Base-by-base conservation (phyloP, 2,329 filamentous ascomycete genomes). In the Albifimbria verrucaria region DNA sequence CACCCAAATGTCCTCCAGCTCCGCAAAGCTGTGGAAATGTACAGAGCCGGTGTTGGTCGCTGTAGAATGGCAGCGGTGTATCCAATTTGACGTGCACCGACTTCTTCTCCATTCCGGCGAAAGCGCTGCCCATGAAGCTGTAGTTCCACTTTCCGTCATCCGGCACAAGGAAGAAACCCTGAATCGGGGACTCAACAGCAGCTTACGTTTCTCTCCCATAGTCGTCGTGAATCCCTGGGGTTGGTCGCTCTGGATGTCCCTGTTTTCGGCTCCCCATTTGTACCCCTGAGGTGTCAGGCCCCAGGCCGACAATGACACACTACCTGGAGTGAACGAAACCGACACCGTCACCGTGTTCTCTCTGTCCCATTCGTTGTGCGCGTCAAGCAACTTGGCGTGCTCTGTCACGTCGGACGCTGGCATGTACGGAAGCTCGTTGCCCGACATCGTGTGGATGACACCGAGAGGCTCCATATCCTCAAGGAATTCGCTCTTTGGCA, bases 191-290 rank as follows among this genome's bases (percentile, higher is more conserved):
- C 90, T 95, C 50, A 99, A 82, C 24, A 99, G 77, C 52, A 99
- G 77, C 76, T 99, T 96, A 62, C 91, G 92, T 77, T 97, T 97
- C 72, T 95, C 89, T 50, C 94, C 94, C 83, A 97, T 96, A 54
- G 78, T 85, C 23, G 91, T 95, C 53, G 86, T 87, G 77, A 99
- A 99, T 39, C 95, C 95, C 59, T 92, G 88, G 0, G 95, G 94
- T 70, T 96, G 91, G 70, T 99, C 94, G 57, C 90, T 96, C 62
- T 88, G 87, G 52, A 86, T 85, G 73, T 99, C 95, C 73, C 88
- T 93, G 80, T 99, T 99, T 68, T 97, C 90, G 1, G 86, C 91
- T 59, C 94, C 94, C 94, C 95, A 99, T 71, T 93, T 93, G 78
- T 96, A 97, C 50, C 94, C 94, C 57, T 88, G 79, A 1, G 94